Base-by-base conservation (phyloP, 805 yeast species). In the Yarrowia porcina region DNA sequence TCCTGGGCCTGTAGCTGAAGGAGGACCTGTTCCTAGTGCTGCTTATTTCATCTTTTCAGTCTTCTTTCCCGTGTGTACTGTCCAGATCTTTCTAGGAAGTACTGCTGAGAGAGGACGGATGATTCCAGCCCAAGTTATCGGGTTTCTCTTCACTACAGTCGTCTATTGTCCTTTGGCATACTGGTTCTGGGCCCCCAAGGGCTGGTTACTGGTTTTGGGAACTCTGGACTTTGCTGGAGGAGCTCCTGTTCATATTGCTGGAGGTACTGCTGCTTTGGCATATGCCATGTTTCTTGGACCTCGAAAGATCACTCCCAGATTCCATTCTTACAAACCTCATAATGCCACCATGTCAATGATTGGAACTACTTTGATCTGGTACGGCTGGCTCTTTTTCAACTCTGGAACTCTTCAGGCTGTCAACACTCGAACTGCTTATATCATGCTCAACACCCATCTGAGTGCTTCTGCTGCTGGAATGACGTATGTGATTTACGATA, bases 321-420 rank as follows among this genome's bases (percentile, higher is more conserved):
- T 84, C 68, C 87, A 88, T 33, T 81, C 83, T 71, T 83, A 83
- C 73, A 49, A 49, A 18, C 89, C 90, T 17, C 88, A 83, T 72
- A 83, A 87, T n/a, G 85, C 85, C 27, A 76, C 85, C 11, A 78
- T 85, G 59, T 84, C 86, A 61, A 87, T 85, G 20, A 73, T 84
- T 47, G 90, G 90, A 49, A 85, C 90, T 20, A 82, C 83, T 9
- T 82, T 85, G 73, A 79, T 86, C 72, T 84, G 89, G 88, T 81
- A 83, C 64, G 90, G 90, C 39, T 86, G 90, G 90, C 83, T 85
- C 66, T 90, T 90, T 21, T 86, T 86, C 79, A 86, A 87, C 73
- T 87, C 89, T 74, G 90, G 90, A 66, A 84, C 89, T 21, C 82
- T 88, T 2, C 66, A 66, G 54, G 67, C 85, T 0, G 79, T 82